A percentile compares a stretch with the other conserved stretches of the same genome.
These are phyloP conservation scores for Botrytis byssoidea DNA, from an alignment of 2,329 filamentous ascomycete genomes.

Conservation along the genomic window DNA sequence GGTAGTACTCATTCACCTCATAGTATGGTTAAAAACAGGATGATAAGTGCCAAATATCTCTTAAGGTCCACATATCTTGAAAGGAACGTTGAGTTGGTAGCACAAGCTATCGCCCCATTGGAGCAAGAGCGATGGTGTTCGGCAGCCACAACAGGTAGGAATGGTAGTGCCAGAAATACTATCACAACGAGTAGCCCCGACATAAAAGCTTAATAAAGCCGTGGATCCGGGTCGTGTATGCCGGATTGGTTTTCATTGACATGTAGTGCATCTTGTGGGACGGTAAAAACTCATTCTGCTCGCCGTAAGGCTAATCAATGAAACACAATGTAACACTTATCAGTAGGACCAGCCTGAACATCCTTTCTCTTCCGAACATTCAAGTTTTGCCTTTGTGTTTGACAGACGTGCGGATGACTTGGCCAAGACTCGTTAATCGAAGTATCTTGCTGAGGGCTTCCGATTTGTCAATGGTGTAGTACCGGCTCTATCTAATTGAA, in stretches of 20 bases:
- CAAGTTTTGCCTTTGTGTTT: background rate
- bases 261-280: background rate
- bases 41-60: background rate
- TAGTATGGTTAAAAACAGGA: background rate
- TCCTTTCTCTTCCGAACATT: background rate
- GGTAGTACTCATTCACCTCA: background rate
- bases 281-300: background rate
- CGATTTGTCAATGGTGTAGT: background rate
- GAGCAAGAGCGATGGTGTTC: background rate
- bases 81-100: background rate
- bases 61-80: background rate
- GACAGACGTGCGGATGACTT: conserved; percentile 1
- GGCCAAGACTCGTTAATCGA: background rate
- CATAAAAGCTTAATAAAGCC: background rate
- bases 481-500: background rate
- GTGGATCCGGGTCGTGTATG: background rate
- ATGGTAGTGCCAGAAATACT: background rate
- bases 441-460: background rate
- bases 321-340: background rate
- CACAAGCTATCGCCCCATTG: background rate
- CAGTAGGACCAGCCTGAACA: background rate
- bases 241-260: background rate
- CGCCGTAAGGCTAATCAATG: background rate
- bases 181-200: background rate
- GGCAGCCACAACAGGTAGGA: background rate